Conservation (phyloP, 2,329 filamentous ascomycete species). For the Monilinia fructigena region DNA sequence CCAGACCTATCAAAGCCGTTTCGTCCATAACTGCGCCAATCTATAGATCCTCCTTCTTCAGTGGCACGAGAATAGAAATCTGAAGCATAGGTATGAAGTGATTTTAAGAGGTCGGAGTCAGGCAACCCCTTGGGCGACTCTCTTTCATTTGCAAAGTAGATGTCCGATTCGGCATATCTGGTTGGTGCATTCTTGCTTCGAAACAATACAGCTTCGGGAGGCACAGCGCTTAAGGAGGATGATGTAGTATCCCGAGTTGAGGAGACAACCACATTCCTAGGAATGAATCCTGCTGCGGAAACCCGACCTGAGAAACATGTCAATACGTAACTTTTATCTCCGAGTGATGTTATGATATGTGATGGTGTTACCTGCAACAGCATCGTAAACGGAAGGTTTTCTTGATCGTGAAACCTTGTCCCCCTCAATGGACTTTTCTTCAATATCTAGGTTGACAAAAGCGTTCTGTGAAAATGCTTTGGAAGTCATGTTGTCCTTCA, state of each 20-base stretch:
- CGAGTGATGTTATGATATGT: slow-evolving; percentile 1
- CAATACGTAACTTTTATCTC: slow-evolving; percentile 15
- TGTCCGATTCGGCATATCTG: slow-evolving; percentile 68
- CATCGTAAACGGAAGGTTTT: slow-evolving; percentile 65
- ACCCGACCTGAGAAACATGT: slow-evolving; percentile 42
- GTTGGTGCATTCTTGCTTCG: slow-evolving; percentile 60
- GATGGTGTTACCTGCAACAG: slow-evolving; percentile 57
- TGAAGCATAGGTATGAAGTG: slow-evolving; percentile 66
- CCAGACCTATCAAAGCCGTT: slow-evolving; percentile 72
- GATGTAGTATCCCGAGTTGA: slow-evolving; percentile 37
- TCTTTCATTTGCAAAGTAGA: slow-evolving; percentile 64
- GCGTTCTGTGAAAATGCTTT: slow-evolving; percentile 31
- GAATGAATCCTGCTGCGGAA: slow-evolving; percentile 46
- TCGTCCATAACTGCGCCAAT: slow-evolving; percentile 68
- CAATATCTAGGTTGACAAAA: slow-evolving; percentile 26
- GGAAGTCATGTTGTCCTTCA: slow-evolving; percentile 32
- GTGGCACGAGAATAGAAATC: slow-evolving; percentile 56
- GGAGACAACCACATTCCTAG: slow-evolving; percentile 31
- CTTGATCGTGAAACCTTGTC: slow-evolving; percentile 35
- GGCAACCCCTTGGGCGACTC: slow-evolving; percentile 58
- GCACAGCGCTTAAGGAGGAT: slow-evolving; percentile 44
- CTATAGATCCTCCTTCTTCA: slow-evolving; percentile 36
- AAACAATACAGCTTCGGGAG: slow-evolving; percentile 72
- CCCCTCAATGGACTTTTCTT: slow-evolving; percentile 25
- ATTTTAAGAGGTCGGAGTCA: slow-evolving; percentile 66